Conservation (phyloP, 805 yeast species). For the Barnettozyma sucrosica region DNA sequence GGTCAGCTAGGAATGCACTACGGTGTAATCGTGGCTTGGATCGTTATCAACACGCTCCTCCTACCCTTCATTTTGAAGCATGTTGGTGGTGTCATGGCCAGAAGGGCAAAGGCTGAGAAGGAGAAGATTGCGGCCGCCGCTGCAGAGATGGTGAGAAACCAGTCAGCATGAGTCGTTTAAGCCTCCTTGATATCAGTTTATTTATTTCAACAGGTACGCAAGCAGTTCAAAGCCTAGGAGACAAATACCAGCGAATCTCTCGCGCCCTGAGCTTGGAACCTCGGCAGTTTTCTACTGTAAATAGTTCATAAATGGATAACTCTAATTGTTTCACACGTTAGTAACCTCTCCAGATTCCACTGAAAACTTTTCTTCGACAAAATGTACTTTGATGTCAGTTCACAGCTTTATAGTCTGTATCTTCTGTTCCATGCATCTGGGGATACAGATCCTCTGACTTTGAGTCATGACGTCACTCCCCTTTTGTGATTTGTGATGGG, state of each 20-base stretch:
- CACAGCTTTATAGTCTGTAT: background rate
- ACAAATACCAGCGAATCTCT: background rate
- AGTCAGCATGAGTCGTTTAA: background rate
- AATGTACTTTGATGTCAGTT: background rate
- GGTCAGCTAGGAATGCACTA: slow-evolving; percentile 53
- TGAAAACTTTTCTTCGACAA: background rate
- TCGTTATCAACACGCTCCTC: slow-evolving; percentile 39
- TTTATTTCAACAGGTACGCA: background rate
- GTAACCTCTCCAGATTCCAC: too few species aligned
- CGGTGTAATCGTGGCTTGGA: slow-evolving; percentile 59
- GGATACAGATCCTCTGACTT: background rate
- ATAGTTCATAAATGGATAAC: background rate
- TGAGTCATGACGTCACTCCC: background rate
- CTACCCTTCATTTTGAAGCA: slow-evolving; percentile 41
- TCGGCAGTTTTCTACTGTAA: background rate
- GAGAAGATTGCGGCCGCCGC: slow-evolving; percentile 2
- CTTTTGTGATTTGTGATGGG: background rate
- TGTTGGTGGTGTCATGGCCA: slow-evolving; percentile 34
- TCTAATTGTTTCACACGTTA: too few species aligned
- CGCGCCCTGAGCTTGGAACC: background rate
- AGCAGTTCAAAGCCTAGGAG: background rate
- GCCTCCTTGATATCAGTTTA: background rate
- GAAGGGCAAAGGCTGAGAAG: slow-evolving; percentile 18
- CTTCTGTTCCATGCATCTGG: background rate
- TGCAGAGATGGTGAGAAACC: background rate